Evolutionary conservation across 345 rosid species (phyloP).

Genomic region (Brassica incana): DNA sequence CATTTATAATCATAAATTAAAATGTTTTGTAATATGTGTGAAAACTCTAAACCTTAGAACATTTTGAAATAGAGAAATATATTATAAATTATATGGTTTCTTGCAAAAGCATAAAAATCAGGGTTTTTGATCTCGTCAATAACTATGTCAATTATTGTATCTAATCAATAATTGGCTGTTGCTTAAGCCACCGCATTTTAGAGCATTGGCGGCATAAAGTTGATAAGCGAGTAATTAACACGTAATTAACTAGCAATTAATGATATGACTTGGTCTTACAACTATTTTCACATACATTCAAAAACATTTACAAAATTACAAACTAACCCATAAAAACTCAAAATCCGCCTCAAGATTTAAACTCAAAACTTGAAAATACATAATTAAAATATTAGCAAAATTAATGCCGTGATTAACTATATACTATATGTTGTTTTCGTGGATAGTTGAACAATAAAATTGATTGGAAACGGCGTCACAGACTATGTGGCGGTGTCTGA

Average conservation of each 20-base stretch:
- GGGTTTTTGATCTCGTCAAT: not conserved
- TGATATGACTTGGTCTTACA: not conserved
- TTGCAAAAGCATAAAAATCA: not conserved
- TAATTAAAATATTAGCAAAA: constrained; percentile 12
- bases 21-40: too few species aligned
- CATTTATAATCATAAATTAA: too few species aligned
- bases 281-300: not conserved
- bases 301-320: constrained; percentile 6
- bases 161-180: constrained; percentile 10
- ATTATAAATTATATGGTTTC: not conserved
- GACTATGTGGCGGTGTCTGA: constrained; percentile 32
- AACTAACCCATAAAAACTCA: not conserved
- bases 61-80: too few species aligned
- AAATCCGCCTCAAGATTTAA: not conserved
- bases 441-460: constrained; percentile 14
- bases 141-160: not conserved
- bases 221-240: not conserved
- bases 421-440: constrained; percentile 9
- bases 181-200: constrained; percentile 15
- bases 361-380: not conserved
- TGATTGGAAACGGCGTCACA: constrained; percentile 1
- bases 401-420: constrained; percentile 34
- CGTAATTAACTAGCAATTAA: not conserved
- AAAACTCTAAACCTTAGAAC: too few species aligned
- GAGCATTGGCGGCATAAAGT: constrained; percentile 16